Conservation (phyloP, 2,329 filamentous ascomycete genomes). For the Verruconis gallopava region DNA sequence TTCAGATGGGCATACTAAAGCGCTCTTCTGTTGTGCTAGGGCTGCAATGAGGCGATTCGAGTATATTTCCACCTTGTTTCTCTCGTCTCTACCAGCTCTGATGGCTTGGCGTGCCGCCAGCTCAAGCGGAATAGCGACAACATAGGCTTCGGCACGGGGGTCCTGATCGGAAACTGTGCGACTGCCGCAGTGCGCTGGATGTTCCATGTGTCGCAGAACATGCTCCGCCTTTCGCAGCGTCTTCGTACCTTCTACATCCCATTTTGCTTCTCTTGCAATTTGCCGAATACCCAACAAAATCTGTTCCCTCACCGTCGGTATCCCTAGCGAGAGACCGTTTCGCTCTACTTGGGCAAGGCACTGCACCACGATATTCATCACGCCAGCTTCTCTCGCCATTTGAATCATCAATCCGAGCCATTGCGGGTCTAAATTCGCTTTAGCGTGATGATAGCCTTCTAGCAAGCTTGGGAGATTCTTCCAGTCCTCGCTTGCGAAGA, state of each 20-base stretch:
- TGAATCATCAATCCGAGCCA: slow-evolving; percentile 22
- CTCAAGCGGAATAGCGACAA: slow-evolving; percentile 5
- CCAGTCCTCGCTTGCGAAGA: slow-evolving; percentile 24
- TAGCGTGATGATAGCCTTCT: slow-evolving; percentile 18
- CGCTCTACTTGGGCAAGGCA: slow-evolving; percentile 19
- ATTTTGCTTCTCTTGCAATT: not conserved
- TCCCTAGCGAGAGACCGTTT: slow-evolving; percentile 23
- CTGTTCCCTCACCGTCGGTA: slow-evolving; percentile 8
- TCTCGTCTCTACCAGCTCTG: slow-evolving; percentile 3
- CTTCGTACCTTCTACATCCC: not conserved
- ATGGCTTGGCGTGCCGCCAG: slow-evolving; percentile 2
- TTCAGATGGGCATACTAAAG: not conserved
- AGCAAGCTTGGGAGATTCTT: slow-evolving; percentile 22
- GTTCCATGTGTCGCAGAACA: slow-evolving; percentile 7
- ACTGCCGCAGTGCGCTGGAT: slow-evolving; percentile 5
- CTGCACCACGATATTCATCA: slow-evolving; percentile 19
- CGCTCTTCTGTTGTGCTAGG: not conserved
- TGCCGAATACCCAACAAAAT: slow-evolving; percentile 1
- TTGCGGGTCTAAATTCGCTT: slow-evolving; percentile 12
- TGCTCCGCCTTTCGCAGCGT: not conserved
- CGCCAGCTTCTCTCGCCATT: slow-evolving; percentile 18
- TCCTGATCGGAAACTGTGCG: slow-evolving; percentile 3
- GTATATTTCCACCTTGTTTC: slow-evolving; percentile 3
- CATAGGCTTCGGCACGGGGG: slow-evolving; percentile 5
- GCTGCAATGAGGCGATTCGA: slow-evolving; percentile 1